Base-by-base conservation (phyloP, 2,329 filamentous ascomycete species). In the Chalaropsis ovoidea region DNA sequence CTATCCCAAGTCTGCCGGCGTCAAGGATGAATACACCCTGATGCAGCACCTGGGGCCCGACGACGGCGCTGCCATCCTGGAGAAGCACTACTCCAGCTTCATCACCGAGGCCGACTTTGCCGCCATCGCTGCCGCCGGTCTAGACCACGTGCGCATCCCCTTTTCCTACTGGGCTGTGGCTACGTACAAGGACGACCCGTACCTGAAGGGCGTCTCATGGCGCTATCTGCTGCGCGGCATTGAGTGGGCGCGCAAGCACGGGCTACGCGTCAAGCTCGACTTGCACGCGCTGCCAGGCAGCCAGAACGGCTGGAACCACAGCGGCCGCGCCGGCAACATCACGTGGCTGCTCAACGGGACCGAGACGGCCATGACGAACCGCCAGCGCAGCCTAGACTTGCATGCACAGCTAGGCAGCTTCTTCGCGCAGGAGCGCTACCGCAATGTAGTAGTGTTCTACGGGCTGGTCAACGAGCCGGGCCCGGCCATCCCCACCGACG, bases 381-480 rank as follows among this genome's bases (percentile, higher is more conserved):
- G 77, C 1, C 73, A 87, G 11, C 71, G 76, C 27, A 81, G 86
- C 2, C 77, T 89, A n/a, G 74, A 81, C 27, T 78, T 72, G 72
- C 7, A 82, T 87, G 64, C 79, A 82, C 27, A 70, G 76, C 64
- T 68, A 19, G 66, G 63, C 58, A 66, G 70, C 58, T 72, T 72
- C 67, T 71, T 71, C 24, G 69, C 70, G 15, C 71, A 73, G 65
- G 71, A 73, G 35, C 75, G 74, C 10, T 73, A 75, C 67, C 72
- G 72, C 61, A 80, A 82, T 60, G 80, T 86, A 49, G 80, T 89
- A 39, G 82, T 82, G 10, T 82, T 87, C 72, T 88, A 88, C 72
- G 85, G 86, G 17, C 78, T 88, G 7, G 83, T 81, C 71, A 88
- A 88, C 72, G 86, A 88, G 70, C 86, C 86, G 0, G 79, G 83